A percentile compares a stretch with the other conserved stretches of the same genome.
These are phyloP conservation scores for Chrysoporthe cubensis DNA, from an alignment of 2,329 filamentous ascomycete species.

Conservation along the genomic window DNA sequence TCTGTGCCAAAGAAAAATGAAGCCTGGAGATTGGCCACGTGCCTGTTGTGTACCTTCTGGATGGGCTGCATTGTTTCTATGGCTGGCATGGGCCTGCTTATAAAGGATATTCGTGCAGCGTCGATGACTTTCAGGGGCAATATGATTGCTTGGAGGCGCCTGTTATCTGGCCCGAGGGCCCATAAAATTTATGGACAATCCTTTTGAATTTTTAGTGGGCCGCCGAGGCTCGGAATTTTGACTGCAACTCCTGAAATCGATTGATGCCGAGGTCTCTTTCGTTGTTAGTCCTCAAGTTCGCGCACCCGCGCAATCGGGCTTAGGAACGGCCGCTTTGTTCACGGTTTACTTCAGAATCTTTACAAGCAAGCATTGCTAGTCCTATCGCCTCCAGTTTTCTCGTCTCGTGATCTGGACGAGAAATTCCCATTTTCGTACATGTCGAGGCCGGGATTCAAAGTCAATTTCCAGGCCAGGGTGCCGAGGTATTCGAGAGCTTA, in stretches of 20 bases:
- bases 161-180: slow-evolving; percentile 10
- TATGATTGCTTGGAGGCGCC: slow-evolving; percentile 6
- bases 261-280: slow-evolving; percentile 22
- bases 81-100: slow-evolving; percentile 9
- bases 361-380: background rate
- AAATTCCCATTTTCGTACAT: background rate
- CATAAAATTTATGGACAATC: slow-evolving; percentile 17
- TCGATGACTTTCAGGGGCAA: slow-evolving; percentile 13
- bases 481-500: slow-evolving; percentile 19
- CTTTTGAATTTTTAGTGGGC: slow-evolving; percentile 17
- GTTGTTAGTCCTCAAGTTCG: background rate
- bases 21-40: background rate
- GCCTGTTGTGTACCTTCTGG: background rate
- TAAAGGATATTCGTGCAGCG: slow-evolving; percentile 1
- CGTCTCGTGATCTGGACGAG: background rate
- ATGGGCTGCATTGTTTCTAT: background rate
- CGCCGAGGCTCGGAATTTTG: slow-evolving; percentile 21
- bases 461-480: slow-evolving; percentile 16
- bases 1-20: slow-evolving; percentile 6
- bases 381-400: no score
- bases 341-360: background rate
- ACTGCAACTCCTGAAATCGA: slow-evolving; percentile 4
- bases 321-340: background rate
- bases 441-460: background rate
- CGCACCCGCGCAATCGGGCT: background rate